A percentile compares a stretch with the other conserved stretches of the same genome.
Conservation (phyloP, 805 yeast genomes). For the Kodamaea kaohsiungensis region DNA sequence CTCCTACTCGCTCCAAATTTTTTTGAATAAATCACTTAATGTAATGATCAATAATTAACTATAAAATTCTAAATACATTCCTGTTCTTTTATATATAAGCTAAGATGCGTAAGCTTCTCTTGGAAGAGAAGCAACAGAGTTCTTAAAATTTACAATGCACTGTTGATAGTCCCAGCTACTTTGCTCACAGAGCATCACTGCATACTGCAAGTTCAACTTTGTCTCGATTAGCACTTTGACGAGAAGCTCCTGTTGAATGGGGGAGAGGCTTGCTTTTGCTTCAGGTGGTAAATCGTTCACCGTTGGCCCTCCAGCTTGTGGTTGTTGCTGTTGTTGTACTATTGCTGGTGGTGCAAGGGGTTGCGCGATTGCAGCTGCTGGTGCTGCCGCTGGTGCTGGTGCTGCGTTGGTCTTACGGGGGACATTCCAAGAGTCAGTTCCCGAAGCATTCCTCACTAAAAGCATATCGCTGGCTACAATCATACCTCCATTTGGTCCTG, state of each 20-base stretch:
- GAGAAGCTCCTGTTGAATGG: constrained; percentile 63
- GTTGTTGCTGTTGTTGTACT: constrained; percentile 11
- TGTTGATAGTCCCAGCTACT: constrained; percentile 78
- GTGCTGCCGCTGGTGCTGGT: constrained; percentile 7
- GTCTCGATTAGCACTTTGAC: constrained; percentile 70
- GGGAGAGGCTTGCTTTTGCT: constrained; percentile 49
- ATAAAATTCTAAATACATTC: neutral
- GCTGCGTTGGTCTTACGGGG: constrained; percentile 14
- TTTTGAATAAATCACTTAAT: neutral
- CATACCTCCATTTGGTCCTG: constrained; percentile 65
- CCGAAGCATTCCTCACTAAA: constrained; percentile 61
- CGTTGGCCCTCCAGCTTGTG: constrained; percentile 16
- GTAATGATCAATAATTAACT: neutral
- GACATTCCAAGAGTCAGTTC: constrained; percentile 56
- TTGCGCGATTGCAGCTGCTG: constrained; percentile 18
- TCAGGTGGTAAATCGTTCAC: constrained; percentile 56
- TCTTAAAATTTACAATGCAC: constrained; percentile 70
- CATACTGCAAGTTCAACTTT: constrained; percentile 73
- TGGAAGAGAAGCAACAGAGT: constrained; percentile 54
- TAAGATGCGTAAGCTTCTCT: constrained; percentile 35
- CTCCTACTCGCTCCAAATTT: too few species aligned
- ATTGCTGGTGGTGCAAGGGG: constrained; percentile 14
- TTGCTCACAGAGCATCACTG: constrained; percentile 81
- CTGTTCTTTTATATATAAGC: neutral
- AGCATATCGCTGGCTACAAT: constrained; percentile 87